A percentile compares a stretch with the other conserved stretches of the same genome.
Conservation (phyloP, 1,139 yeast species). For the Magnusiomyces suaveolens region DNA sequence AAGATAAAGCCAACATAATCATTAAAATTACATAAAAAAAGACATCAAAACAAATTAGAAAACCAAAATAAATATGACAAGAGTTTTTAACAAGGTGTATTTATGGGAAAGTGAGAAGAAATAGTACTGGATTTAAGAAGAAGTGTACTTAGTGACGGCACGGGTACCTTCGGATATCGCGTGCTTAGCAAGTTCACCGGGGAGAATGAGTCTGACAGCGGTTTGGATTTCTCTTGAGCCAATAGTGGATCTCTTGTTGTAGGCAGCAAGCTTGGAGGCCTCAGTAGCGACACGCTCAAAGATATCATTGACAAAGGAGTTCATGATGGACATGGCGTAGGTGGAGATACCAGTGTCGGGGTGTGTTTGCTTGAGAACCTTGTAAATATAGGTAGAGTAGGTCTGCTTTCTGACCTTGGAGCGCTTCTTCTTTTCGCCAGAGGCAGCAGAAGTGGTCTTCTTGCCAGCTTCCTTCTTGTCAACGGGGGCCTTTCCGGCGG, state of each 20-base stretch:
- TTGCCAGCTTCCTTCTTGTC: constrained; percentile 94
- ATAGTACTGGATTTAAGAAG: constrained; percentile 31
- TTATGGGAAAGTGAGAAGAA: too few species aligned
- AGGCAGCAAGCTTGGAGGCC: constrained; percentile 98
- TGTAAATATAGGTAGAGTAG: constrained; percentile 96
- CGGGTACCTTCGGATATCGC: constrained; percentile 99
- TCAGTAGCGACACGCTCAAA: constrained; percentile 65
- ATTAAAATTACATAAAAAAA: constrained; percentile 8
- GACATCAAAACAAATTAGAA: constrained; percentile 8
- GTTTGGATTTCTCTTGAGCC: constrained; percentile 99
- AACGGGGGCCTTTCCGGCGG: constrained; percentile 98
- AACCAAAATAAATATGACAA: constrained; percentile 7
- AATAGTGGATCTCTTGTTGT: constrained; percentile 98
- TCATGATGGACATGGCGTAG: constrained; percentile 98
- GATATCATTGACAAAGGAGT: constrained; percentile 90
- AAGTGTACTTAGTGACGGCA: constrained; percentile 98
- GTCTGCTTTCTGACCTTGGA: constrained; percentile 97
- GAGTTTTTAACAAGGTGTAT: constrained; percentile 1
- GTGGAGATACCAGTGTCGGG: constrained; percentile 99
- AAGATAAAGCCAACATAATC: constrained; percentile 3
- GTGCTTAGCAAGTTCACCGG: constrained; percentile 99
- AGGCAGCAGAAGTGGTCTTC: constrained; percentile 56
- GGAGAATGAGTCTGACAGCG: constrained; percentile 96
- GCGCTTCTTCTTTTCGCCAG: constrained; percentile 86
- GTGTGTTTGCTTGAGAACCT: constrained; percentile 96